Percentiles rank a stretch among this genome's conserved stretches.
phyloP scores from a whole-genome alignment of 257 asterid genomes.

The Ilex asprella region DNA sequence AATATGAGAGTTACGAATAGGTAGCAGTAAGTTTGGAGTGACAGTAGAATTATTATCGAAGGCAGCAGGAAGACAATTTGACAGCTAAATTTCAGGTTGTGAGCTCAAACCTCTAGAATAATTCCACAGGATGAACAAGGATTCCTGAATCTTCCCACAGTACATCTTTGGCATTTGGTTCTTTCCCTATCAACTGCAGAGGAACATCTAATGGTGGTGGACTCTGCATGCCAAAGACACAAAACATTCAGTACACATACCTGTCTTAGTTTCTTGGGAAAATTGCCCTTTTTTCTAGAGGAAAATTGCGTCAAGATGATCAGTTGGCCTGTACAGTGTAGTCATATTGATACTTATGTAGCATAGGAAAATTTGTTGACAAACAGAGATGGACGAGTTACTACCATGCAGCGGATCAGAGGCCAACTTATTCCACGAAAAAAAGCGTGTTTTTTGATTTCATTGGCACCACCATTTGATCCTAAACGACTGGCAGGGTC shows the following conservation, averaged over 20 bases:
- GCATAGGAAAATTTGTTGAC: not conserved
- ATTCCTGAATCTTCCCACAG: slow-evolving; percentile 81
- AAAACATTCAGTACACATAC: not conserved
- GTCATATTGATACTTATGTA: not conserved
- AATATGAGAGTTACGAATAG: no score
- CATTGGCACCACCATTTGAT: slow-evolving; percentile 80
- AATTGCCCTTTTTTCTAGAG: no score
- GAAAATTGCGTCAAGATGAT: not conserved
- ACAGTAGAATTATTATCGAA: no score
- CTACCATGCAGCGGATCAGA: slow-evolving; percentile 88
- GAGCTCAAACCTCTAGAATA: slow-evolving; percentile 48
- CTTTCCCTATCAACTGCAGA: slow-evolving; percentile 60
- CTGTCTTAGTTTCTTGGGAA: no score
- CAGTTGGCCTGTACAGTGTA: not conserved
- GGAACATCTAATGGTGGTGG: slow-evolving; percentile 86
- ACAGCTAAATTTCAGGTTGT: no score
- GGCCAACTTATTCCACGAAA: slow-evolving; percentile 88
- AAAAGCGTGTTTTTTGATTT: slow-evolving; percentile 85
- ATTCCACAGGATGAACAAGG: slow-evolving; percentile 56
- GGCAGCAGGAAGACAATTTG: no score
- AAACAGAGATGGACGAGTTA: slow-evolving; percentile 2
- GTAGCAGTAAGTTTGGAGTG: no score
- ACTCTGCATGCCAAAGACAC: slow-evolving; percentile 38
- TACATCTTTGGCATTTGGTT: slow-evolving; percentile 43
- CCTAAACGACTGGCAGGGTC: slow-evolving; percentile 87